Evolutionary conservation across 225 moss, liverwort and hornwort species (phyloP).

Genomic region (Asterella californica): DNA sequence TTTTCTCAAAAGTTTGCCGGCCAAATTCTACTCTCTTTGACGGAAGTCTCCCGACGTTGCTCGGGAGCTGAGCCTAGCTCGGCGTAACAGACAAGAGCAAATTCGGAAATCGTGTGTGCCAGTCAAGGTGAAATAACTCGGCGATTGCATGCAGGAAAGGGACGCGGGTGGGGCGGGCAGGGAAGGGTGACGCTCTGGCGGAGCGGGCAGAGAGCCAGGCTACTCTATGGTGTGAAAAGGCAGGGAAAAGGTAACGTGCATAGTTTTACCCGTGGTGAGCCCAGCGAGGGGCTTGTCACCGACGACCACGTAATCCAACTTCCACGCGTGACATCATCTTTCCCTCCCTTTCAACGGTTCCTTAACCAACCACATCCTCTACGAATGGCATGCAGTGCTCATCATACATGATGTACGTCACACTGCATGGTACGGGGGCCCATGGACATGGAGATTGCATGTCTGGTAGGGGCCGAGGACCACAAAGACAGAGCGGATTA

Average conservation of each 20-base stretch:
- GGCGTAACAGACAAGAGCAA: not conserved
- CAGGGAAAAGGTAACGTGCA: conserved; percentile 3
- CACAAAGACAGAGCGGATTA: not conserved
- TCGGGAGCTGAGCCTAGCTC: not conserved
- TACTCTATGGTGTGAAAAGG: conserved; percentile 4
- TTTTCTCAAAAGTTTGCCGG: too few species aligned
- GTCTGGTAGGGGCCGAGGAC: conserved; percentile 13
- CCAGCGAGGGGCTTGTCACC: not conserved
- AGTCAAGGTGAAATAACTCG: not conserved
- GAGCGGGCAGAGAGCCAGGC: not conserved
- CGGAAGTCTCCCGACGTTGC: too few species aligned
- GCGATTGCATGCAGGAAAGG: not conserved
- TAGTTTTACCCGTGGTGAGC: not conserved
- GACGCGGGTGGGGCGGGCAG: not conserved
- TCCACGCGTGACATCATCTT: conserved; percentile 20
- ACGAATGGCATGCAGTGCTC: conserved; percentile 14
- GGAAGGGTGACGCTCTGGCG: not conserved
- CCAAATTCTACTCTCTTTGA: too few species aligned
- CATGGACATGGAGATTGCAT: conserved; percentile 14
- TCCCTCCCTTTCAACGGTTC: conserved; percentile 8
- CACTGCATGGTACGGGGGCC: conserved; percentile 14
- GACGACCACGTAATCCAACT: conserved; percentile 15
- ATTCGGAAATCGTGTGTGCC: not conserved
- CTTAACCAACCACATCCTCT: conserved; percentile 5
- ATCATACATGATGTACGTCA: conserved; percentile 20